Conservation (phyloP, 2,329 filamentous ascomycete species). For the Trichoderma pleuroti region DNA sequence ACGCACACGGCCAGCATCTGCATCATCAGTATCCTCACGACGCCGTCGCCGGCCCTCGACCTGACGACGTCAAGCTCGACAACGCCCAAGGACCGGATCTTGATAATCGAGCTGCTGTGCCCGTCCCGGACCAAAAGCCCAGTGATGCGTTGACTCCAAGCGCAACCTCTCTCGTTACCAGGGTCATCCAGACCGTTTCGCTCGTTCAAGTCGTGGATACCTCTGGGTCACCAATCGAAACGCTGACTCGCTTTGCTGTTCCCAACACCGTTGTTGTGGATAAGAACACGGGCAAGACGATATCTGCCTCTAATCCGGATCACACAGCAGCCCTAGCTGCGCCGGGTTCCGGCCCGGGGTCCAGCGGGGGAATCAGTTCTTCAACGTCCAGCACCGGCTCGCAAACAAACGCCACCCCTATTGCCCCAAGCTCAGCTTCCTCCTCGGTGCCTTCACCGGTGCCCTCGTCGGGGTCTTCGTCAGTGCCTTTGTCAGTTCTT, state of each 20-base stretch:
- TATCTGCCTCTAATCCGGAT: slow-evolving; percentile 31
- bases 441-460: no score
- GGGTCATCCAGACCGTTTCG: slow-evolving; percentile 53
- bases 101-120: slow-evolving; percentile 20
- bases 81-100: background rate
- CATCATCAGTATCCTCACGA: slow-evolving; percentile 25
- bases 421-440: background rate
- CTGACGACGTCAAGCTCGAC: slow-evolving; percentile 20
- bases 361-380: background rate
- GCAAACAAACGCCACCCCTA: background rate
- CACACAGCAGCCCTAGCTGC: slow-evolving; percentile 12
- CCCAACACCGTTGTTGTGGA: slow-evolving; percentile 39
- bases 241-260: slow-evolving; percentile 41
- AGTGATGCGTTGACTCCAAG: slow-evolving; percentile 7
- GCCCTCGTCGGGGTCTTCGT: background rate
- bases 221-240: slow-evolving; percentile 42
- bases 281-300: slow-evolving; percentile 36
- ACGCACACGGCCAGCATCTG: slow-evolving; percentile 26
- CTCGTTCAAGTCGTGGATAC: slow-evolving; percentile 52
- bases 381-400: background rate
- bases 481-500: background rate
- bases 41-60: slow-evolving; percentile 24
- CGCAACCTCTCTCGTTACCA: slow-evolving; percentile 35
- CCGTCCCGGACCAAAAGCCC: slow-evolving; percentile 20
- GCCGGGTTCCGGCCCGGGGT: slow-evolving; percentile 5